These are phyloP conservation scores for Aspergillus novoparasiticus DNA, from an alignment of 2,329 filamentous ascomycete genomes.

Conservation along the genomic window DNA sequence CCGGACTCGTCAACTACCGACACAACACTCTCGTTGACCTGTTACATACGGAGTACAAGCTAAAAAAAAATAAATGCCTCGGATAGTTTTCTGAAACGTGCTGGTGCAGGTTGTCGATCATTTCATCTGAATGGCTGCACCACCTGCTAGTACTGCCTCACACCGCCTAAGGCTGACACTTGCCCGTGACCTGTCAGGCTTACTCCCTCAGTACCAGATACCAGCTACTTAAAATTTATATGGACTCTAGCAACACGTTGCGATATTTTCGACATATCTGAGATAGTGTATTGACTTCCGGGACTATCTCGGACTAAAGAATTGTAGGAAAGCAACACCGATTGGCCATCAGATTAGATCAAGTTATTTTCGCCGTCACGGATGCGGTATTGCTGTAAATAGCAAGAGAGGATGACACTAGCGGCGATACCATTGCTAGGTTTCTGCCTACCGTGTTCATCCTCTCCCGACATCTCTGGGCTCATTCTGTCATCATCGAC, in stretches of 20 bases:
- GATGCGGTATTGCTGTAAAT: constrained; percentile 25
- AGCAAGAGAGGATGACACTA: constrained; percentile 21
- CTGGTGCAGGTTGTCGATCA: constrained; percentile 2
- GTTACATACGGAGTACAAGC: not conserved
- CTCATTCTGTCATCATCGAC: constrained; percentile 30
- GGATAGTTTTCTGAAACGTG: constrained; percentile 1
- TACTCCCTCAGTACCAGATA: not conserved
- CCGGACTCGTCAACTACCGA: no score
- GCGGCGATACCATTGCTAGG: constrained; percentile 22
- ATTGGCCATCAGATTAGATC: constrained; percentile 61
- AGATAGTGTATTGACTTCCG: not conserved
- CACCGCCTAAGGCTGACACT: not conserved
- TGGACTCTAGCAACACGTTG: not conserved
- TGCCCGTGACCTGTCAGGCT: not conserved
- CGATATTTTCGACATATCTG: not conserved
- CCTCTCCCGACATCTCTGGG: constrained; percentile 22
- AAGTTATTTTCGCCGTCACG: constrained; percentile 58
- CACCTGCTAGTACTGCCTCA: not conserved
- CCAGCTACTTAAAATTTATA: not conserved
- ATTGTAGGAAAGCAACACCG: not conserved
- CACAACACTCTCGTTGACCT: not conserved
- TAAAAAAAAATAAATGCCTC: not conserved
- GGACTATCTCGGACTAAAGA: not conserved
- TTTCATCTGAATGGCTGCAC: not conserved
- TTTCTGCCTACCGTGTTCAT: constrained; percentile 20